phyloP scores from a whole-genome alignment of 2,329 filamentous ascomycete species.

The Colletotrichum lindemuthianum region DNA sequence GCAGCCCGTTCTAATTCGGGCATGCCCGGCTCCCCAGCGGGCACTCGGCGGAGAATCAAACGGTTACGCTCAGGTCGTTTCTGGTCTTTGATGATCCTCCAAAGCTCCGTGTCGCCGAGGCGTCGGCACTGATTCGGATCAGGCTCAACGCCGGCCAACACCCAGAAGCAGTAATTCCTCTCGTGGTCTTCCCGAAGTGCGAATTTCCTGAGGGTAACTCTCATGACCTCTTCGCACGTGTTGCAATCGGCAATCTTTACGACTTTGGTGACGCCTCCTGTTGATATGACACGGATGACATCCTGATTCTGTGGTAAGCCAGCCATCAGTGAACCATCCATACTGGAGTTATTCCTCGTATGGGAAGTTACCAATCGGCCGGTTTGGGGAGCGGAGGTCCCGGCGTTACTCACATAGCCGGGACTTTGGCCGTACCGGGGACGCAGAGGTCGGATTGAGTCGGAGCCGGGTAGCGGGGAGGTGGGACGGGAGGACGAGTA shows the following conservation, averaged over 20 bases:
- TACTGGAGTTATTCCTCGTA: slow-evolving; percentile 81
- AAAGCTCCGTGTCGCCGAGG: slow-evolving; percentile 86
- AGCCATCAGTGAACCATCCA: slow-evolving; percentile 88
- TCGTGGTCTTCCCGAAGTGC: slow-evolving; percentile 89
- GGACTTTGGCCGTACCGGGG: slow-evolving; percentile 68
- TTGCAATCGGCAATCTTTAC: slow-evolving; percentile 93
- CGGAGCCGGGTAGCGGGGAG: slow-evolving; percentile 72
- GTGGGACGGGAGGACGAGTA: slow-evolving; percentile 71
- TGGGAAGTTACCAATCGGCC: slow-evolving; percentile 74
- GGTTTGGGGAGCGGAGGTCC: slow-evolving; percentile 71
- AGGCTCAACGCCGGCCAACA: slow-evolving; percentile 85
- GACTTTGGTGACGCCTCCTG: slow-evolving; percentile 89
- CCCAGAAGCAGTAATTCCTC: slow-evolving; percentile 96
- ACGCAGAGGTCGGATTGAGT: slow-evolving; percentile 59
- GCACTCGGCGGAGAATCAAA: slow-evolving; percentile 91
- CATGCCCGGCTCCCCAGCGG: slow-evolving; percentile 86
- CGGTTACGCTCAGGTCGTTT: slow-evolving; percentile 88
- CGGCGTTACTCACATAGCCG: slow-evolving; percentile 58
- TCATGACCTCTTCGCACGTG: slow-evolving; percentile 91
- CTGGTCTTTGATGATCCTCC: slow-evolving; percentile 89
- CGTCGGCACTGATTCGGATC: slow-evolving; percentile 84
- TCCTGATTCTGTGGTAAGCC: slow-evolving; percentile 86
- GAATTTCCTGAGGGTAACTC: slow-evolving; percentile 88
- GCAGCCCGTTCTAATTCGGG: slow-evolving; percentile 89
- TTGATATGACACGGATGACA: slow-evolving; percentile 92